Conservation (phyloP, 2,329 filamentous ascomycete genomes). For the Geosmithia putterillii region DNA sequence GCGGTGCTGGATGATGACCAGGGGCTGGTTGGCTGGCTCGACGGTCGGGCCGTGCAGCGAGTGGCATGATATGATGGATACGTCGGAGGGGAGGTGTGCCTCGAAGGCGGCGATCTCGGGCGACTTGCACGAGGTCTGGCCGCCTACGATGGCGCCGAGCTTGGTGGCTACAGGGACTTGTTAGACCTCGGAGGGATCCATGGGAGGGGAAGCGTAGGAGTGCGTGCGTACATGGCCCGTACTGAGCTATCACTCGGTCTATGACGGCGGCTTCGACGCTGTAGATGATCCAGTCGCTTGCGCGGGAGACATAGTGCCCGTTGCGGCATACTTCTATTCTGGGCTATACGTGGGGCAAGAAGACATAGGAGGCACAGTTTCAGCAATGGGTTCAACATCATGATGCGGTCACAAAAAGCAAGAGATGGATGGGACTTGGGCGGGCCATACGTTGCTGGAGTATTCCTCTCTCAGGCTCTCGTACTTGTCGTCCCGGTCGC, state of each 20-base stretch:
- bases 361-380: not conserved
- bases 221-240: conserved; percentile 82
- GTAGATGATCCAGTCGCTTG: conserved; percentile 98
- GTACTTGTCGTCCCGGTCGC: conserved; percentile 84
- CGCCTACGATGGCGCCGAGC: conserved; percentile 86
- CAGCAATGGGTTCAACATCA: not conserved
- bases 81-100: conserved; percentile 71
- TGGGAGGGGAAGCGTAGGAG: not conserved
- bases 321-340: conserved; percentile 82
- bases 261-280: conserved; percentile 92
- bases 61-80: conserved; percentile 91
- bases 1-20: conserved; percentile 89
- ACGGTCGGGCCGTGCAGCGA: conserved; percentile 90
- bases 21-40: conserved; percentile 76
- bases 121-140: conserved; percentile 96
- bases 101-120: conserved; percentile 94
- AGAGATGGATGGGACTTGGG: conserved; percentile 8
- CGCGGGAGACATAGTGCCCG: conserved; percentile 89
- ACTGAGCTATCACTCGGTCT: conserved; percentile 73
- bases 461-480: conserved; percentile 73
- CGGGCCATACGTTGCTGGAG: conserved; percentile 62
- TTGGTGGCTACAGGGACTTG: conserved; percentile 60
- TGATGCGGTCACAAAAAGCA: not conserved
- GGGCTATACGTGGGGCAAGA: conserved; percentile 41
- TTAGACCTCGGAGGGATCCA: not conserved